A percentile compares a stretch with the other conserved stretches of the same genome.
phyloP scores from a whole-genome alignment of 768 basidiomycete species.

The Mycena capillaripes region DNA sequence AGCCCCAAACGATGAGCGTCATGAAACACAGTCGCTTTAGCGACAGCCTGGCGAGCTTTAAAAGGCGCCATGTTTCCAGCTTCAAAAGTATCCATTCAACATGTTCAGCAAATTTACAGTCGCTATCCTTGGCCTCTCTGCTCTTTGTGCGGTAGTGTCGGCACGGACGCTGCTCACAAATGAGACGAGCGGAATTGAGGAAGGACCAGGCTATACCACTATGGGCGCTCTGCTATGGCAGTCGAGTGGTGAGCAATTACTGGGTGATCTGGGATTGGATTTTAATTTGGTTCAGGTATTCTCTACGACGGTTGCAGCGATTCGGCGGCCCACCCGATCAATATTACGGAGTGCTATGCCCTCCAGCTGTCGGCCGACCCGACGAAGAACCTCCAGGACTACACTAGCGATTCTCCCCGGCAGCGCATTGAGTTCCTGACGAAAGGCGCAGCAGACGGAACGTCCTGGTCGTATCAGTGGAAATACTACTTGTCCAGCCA shows the following conservation, averaged over 20 bases:
- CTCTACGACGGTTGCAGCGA: conserved; percentile 23
- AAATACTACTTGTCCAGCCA: conserved; percentile 22
- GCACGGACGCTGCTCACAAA: conserved; percentile 12
- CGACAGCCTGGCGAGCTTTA: not conserved
- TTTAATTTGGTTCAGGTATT: not conserved
- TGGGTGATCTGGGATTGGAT: not conserved
- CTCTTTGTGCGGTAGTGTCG: not conserved
- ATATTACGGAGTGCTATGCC: conserved; percentile 17
- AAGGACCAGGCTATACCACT: not conserved
- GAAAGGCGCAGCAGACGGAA: conserved; percentile 10
- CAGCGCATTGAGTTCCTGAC: conserved; percentile 34
- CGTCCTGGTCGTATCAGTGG: conserved; percentile 22
- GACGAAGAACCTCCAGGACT: conserved; percentile 19
- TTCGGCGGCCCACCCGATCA: not conserved
- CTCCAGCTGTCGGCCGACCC: conserved; percentile 22
- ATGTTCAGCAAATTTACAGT: not conserved
- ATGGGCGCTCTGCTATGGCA: conserved; percentile 16
- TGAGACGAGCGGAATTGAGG: not conserved
- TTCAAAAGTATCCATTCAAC: not conserved
- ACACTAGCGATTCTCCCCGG: not conserved
- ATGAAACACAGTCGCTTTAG: too few relatives aligned
- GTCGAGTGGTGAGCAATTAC: conserved; percentile 7
- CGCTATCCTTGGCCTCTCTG: not conserved
- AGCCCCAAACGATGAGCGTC: too few relatives aligned
- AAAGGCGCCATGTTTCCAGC: not conserved